Percentiles rank a stretch among this genome's conserved stretches.
These are phyloP conservation scores for Aspergillus intermedius DNA, from an alignment of 2,329 filamentous ascomycete species.

Conservation along the genomic window DNA sequence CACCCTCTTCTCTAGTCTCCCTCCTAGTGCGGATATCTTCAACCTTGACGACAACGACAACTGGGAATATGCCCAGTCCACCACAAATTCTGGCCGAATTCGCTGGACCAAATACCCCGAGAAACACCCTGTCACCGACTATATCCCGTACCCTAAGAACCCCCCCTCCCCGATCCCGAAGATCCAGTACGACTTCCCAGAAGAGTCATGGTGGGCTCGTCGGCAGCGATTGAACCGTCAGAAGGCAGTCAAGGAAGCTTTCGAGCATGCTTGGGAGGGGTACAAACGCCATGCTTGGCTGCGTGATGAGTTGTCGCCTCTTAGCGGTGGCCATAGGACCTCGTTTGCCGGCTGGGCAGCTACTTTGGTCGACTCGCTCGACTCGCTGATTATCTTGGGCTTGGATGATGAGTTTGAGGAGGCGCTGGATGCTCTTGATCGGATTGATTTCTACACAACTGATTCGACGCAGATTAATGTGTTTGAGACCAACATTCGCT, in stretches of 20 bases:
- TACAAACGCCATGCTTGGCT: slow-evolving; percentile 77
- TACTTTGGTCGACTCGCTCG: slow-evolving; percentile 73
- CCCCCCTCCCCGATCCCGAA: slow-evolving; percentile 63
- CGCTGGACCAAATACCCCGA: slow-evolving; percentile 70
- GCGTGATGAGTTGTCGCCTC: slow-evolving; percentile 77
- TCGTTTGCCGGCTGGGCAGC: slow-evolving; percentile 90
- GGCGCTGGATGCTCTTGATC: slow-evolving; percentile 60
- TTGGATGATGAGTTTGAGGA: slow-evolving; percentile 72
- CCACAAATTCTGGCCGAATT: slow-evolving; percentile 9
- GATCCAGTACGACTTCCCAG: slow-evolving; percentile 66
- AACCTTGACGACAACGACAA: slow-evolving; percentile 8
- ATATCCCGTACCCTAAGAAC: slow-evolving; percentile 67
- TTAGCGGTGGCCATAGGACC: slow-evolving; percentile 62
- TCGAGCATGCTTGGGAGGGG: slow-evolving; percentile 71
- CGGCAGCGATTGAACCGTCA: slow-evolving; percentile 59
- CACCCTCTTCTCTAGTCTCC: slow-evolving; percentile 17
- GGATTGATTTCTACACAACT: slow-evolving; percentile 78
- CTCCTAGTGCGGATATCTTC: slow-evolving; percentile 13
- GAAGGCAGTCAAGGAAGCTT: slow-evolving; percentile 63
- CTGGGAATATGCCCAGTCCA: slow-evolving; percentile 1
- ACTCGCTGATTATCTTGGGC: slow-evolving; percentile 81
- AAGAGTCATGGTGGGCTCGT: slow-evolving; percentile 55
- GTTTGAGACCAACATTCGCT: slow-evolving; percentile 88
- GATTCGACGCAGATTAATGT: slow-evolving; percentile 65
- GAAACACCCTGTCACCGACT: slow-evolving; percentile 66